Evolutionary conservation across 352 stramenopile species (phyloP), one percentile per base, ranked within the genome.

Genomic region (Phytophthora nicotianae): DNA sequence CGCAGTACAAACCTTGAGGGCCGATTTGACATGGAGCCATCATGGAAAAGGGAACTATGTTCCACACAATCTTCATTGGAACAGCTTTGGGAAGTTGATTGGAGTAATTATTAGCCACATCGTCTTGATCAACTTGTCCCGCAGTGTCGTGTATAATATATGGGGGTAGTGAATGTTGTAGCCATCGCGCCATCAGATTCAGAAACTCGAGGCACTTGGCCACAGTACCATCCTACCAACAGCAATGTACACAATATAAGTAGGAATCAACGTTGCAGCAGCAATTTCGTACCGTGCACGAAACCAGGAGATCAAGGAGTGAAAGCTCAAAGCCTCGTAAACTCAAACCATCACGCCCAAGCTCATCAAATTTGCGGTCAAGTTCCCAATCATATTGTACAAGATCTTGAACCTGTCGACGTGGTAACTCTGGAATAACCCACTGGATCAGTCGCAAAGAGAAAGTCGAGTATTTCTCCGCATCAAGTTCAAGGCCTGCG

Each of bases 341-440:
- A 27, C 70, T 85, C 2, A 89, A 54, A 0, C 77, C 73, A 14
- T 76, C 45, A 2, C 9, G 54, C 3, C 67, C 73, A n/a, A 60
- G 74, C 0, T 75, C 41, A n/a, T 87, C 75, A 43, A 89, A 83
- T 16, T 81, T 75, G 16, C 67, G 77, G 52, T 89, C 77, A 9
- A 68, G 68, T 14, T 72, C 59, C 79, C 79, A 89, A 46, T 87
- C 79, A 0, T 55, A 49, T 23, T 76, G 61, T 6, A 69, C 64
- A 10, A 81, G 59, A 4, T 76, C 65, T 43, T 85, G 70, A 13
- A 66, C 65, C 50, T 84, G 68, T 64, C 65, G 70, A n/a, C 50
- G 56, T 3, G 75, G 77, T 3, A 89, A 59, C 0, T 76, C 75
- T 0, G 79, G 77, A 50, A 86, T 83, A 1, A 86, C 50, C 79